phyloP scores from a whole-genome alignment of 352 stramenopile species.

The Pythium folliculosum region DNA sequence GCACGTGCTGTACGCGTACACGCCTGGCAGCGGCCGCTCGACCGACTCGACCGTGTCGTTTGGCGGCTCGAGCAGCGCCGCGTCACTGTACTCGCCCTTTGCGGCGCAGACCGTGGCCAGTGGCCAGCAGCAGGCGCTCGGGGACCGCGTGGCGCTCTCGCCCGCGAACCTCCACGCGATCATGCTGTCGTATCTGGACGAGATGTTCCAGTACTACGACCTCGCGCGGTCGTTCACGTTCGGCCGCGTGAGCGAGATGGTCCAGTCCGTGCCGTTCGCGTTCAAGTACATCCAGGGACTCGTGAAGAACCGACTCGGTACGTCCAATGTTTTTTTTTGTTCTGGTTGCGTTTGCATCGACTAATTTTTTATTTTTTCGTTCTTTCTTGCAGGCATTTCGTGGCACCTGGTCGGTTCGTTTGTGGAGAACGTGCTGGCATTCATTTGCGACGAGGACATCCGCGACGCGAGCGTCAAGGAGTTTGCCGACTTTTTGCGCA shows the following conservation, averaged over 20 bases:
- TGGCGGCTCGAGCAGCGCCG: neutral
- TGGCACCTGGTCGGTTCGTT: constrained; percentile 63
- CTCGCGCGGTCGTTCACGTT: constrained; percentile 53
- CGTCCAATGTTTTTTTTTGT: constrained; percentile 23
- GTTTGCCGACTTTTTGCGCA: constrained; percentile 58
- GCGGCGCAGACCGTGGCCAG: constrained; percentile 3
- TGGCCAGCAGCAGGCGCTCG: constrained; percentile 9
- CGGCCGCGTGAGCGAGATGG: constrained; percentile 50
- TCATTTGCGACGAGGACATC: constrained; percentile 77
- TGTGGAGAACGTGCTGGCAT: constrained; percentile 63
- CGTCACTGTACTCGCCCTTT: constrained; percentile 17
- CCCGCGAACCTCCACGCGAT: constrained; percentile 45
- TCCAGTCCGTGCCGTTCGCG: constrained; percentile 64
- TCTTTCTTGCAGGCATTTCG: constrained; percentile 38
- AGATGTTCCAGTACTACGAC: constrained; percentile 64
- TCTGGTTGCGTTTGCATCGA: neutral
- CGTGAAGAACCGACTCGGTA: constrained; percentile 48
- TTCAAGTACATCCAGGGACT: constrained; percentile 66
- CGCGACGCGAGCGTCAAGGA: constrained; percentile 63
- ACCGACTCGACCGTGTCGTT: constrained; percentile 30
- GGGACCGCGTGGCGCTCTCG: constrained; percentile 44
- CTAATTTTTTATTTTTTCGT: neutral
- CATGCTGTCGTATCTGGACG: constrained; percentile 59
- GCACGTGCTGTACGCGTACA: constrained; percentile 35
- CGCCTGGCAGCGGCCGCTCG: constrained; percentile 14